Evolutionary conservation across 1,139 yeast genomes (phyloP).

Genomic region (Candida neerlandica): DNA sequence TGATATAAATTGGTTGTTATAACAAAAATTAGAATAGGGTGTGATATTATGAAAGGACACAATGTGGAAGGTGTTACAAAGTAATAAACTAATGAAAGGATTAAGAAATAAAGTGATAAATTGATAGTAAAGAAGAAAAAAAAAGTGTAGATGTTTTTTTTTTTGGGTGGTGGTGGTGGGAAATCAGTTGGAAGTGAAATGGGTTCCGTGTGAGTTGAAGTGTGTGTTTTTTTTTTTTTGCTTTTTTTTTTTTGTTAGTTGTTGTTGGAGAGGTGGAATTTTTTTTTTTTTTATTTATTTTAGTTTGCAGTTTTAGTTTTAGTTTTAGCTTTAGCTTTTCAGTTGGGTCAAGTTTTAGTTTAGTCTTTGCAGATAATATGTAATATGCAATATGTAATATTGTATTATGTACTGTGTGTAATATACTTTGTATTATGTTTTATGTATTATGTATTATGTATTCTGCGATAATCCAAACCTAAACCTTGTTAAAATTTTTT

Average conservation of each 20-base stretch:
- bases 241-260: neutral
- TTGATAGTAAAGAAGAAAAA: neutral
- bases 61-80: too few relatives aligned
- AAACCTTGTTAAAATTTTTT: too few relatives aligned
- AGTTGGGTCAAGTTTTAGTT: neutral
- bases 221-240: neutral
- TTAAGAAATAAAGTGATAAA: neutral
- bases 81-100: neutral
- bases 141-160: constrained; percentile 1
- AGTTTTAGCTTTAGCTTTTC: neutral
- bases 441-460: too few relatives aligned
- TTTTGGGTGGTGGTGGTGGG: neutral
- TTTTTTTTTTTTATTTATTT: neutral
- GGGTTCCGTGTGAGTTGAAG: neutral
- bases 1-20: too few relatives aligned
- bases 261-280: constrained; percentile 3
- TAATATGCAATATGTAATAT: neutral
- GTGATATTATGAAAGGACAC: too few relatives aligned
- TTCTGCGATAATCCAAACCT: too few relatives aligned
- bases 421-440: too few relatives aligned
- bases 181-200: neutral
- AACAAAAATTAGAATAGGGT: too few relatives aligned
- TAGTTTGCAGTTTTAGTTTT: neutral
- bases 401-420: too few relatives aligned
- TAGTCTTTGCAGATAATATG: neutral